These are phyloP conservation scores for Pilobolus umbonatus DNA, from an alignment of 192 early-diverging fungal genomes.

Conservation along the genomic window DNA sequence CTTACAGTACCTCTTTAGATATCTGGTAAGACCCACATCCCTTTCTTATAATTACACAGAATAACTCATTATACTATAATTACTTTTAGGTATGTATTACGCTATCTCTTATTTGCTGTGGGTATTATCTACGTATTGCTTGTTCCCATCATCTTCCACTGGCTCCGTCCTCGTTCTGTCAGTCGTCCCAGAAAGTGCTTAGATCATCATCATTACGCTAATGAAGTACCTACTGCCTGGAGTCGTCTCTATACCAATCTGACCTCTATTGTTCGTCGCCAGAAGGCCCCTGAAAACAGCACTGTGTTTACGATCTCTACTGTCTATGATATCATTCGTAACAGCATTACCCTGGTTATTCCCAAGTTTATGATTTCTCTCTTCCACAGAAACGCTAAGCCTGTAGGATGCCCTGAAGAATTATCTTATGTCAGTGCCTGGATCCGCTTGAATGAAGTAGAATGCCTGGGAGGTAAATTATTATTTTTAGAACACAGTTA, in stretches of 20 bases:
- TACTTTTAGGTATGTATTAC: conserved; percentile 5
- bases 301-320: not conserved
- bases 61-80: not conserved
- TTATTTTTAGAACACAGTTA: no score
- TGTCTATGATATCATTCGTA: not conserved
- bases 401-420: conserved; percentile 9
- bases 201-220: conserved; percentile 12
- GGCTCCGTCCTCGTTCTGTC: conserved; percentile 10
- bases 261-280: not conserved
- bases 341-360: not conserved
- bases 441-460: conserved; percentile 7
- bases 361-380: not conserved
- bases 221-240: conserved; percentile 14
- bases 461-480: conserved; percentile 16
- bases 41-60: not conserved
- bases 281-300: not conserved
- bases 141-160: not conserved
- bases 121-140: conserved; percentile 14
- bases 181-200: not conserved
- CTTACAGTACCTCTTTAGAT: no score
- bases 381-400: conserved; percentile 1
- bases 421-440: conserved; percentile 9
- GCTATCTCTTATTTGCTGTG: conserved; percentile 7
- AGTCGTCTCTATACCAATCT: conserved; percentile 1
- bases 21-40: conserved; percentile 6